A percentile compares a stretch with the other conserved stretches of the same genome.
Conservation (phyloP, 257 asterid genomes). For the Fraxinus cuspidata region DNA sequence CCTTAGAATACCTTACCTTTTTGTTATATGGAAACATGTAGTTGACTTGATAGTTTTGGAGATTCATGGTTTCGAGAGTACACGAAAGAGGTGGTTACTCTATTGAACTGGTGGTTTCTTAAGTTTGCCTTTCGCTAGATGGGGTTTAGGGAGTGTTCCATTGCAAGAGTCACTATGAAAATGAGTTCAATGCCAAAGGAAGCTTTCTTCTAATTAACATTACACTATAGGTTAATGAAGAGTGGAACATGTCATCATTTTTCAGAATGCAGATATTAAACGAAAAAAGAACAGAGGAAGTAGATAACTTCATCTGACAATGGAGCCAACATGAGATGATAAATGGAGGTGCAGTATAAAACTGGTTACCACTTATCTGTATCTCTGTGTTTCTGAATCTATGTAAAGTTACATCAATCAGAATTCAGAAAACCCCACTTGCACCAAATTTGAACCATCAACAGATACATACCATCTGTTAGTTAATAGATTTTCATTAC, state of each 20-base stretch:
- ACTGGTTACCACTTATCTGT: neutral
- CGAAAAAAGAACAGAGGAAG: constrained; percentile 15
- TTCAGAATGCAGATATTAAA: neutral
- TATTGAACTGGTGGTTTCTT: neutral
- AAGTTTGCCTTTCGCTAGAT: neutral
- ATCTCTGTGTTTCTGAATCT: constrained; percentile 9
- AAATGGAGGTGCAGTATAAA: neutral
- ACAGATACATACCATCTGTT: neutral
- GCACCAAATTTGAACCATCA: neutral
- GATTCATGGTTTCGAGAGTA: neutral
- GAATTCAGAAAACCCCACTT: neutral
- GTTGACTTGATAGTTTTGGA: neutral
- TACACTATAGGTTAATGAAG: neutral
- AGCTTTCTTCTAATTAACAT: neutral
- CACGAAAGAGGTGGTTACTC: neutral
- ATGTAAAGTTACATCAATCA: constrained; percentile 6
- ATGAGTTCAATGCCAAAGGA: neutral
- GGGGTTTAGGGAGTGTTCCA: neutral
- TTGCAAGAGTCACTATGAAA: neutral
- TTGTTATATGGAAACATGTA: neutral
- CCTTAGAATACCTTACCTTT: neutral
- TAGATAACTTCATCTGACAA: constrained; percentile 15
- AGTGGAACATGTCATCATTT: neutral
- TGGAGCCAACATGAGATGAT: constrained; percentile 14
- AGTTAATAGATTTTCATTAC: constrained; percentile 3